These are phyloP conservation scores for Tetrapisispora phaffii DNA, from an alignment of 805 yeast species.

Conservation along the genomic window DNA sequence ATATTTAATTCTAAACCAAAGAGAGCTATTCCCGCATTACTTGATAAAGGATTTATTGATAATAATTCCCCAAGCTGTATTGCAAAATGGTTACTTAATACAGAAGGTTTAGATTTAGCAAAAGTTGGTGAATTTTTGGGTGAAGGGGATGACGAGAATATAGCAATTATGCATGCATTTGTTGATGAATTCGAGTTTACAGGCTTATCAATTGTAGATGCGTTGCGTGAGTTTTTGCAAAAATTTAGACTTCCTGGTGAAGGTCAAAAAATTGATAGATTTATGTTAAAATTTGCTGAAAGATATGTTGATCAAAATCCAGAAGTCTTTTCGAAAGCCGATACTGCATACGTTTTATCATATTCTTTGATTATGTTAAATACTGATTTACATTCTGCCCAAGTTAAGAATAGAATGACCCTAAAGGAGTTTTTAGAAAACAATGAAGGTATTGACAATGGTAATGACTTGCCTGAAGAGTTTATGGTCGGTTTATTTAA, in stretches of 20 bases:
- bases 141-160: conserved; percentile 69
- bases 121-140: conserved; percentile 88
- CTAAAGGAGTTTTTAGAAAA: conserved; percentile 76
- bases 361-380: conserved; percentile 88
- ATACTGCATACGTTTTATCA: conserved; percentile 84
- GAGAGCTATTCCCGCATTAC: conserved; percentile 57
- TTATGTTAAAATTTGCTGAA: conserved; percentile 94
- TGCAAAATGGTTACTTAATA: conserved; percentile 64
- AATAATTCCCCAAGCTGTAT: conserved; percentile 54
- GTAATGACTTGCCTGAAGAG: conserved; percentile 70
- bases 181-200: conserved; percentile 79
- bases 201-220: conserved; percentile 63
- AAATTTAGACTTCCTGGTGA: conserved; percentile 94
- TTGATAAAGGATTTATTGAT: conserved; percentile 53
- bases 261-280: conserved; percentile 93
- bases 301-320: conserved; percentile 85
- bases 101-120: conserved; percentile 72
- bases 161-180: conserved; percentile 85
- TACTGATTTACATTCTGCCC: conserved; percentile 87
- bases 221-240: conserved; percentile 76
- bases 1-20: conserved; percentile 81
- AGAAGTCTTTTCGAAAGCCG: conserved; percentile 79
- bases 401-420: conserved; percentile 80
- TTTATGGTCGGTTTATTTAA: conserved; percentile 57
- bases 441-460: conserved; percentile 88